These are phyloP conservation scores for Nicotiana obtusifolia DNA, from an alignment of 257 asterid genomes.

Conservation along the genomic window DNA sequence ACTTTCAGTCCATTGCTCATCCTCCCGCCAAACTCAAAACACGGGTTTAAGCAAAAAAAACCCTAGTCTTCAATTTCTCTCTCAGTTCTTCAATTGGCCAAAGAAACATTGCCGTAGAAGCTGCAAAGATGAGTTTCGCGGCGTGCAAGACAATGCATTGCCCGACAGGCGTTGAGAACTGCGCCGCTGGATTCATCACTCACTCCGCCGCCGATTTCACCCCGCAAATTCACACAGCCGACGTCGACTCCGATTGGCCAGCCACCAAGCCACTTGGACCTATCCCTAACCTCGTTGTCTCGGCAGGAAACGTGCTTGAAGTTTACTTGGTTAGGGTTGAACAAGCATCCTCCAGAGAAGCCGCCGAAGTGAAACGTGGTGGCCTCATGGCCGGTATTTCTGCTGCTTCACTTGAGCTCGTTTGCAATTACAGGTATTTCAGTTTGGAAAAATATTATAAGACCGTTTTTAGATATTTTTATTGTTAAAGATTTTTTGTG, in stretches of 20 bases:
- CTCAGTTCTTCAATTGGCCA: neutral
- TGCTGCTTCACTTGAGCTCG: conserved; percentile 82
- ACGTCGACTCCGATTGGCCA: conserved; percentile 67
- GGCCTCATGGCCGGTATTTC: conserved; percentile 74
- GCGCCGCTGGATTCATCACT: conserved; percentile 81
- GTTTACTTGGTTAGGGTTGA: conserved; percentile 61
- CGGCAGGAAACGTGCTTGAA: conserved; percentile 79
- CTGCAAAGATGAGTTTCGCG: conserved; percentile 66
- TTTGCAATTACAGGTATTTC: conserved; percentile 71
- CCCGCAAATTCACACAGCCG: conserved; percentile 54
- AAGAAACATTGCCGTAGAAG: neutral
- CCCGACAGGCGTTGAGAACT: conserved; percentile 87
- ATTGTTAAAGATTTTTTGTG: neutral
- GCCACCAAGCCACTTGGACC: conserved; percentile 58
- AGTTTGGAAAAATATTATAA: neutral
- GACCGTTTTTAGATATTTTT: neutral
- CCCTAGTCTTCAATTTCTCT: neutral
- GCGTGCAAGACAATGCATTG: conserved; percentile 87
- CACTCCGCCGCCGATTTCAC: conserved; percentile 57
- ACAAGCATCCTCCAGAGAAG: conserved; percentile 44
- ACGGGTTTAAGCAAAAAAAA: neutral
- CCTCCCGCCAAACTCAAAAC: conserved; percentile 4
- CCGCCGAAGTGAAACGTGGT: conserved; percentile 60
- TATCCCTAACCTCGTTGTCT: conserved; percentile 68
- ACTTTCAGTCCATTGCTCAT: neutral